A percentile compares a stretch with the other conserved stretches of the same genome.
These are phyloP conservation scores for Erythrophleum ivorense DNA, from an alignment of 331 rosid genomes.

Conservation along the genomic window DNA sequence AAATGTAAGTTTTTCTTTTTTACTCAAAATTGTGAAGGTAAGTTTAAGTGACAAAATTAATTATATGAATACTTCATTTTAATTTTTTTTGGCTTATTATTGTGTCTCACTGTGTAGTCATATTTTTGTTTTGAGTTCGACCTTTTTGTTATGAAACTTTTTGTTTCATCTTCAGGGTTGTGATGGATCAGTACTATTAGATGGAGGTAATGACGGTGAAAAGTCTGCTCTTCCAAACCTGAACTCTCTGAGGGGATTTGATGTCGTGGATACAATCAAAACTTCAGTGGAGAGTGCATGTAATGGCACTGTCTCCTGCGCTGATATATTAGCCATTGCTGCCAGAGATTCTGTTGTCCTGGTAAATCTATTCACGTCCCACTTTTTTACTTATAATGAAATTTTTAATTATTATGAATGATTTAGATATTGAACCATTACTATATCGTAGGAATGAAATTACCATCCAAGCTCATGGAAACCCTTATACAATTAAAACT, in stretches of 20 bases:
- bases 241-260: constrained; percentile 83
- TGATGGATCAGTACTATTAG: constrained; percentile 83
- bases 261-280: constrained; percentile 77
- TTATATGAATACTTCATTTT: too few species aligned
- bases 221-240: constrained; percentile 64
- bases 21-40: background rate
- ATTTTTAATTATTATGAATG: background rate
- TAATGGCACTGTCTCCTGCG: constrained; percentile 80
- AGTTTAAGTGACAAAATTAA: background rate
- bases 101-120: background rate
- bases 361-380: constrained; percentile 38
- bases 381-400: background rate
- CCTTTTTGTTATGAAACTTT: background rate
- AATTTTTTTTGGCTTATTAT: too few species aligned
- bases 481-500: too few species aligned
- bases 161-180: constrained; percentile 64
- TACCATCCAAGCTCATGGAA: too few species aligned
- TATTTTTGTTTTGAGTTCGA: background rate
- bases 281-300: constrained; percentile 75
- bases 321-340: constrained; percentile 79
- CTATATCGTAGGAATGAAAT: background rate
- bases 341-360: constrained; percentile 80
- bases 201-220: constrained; percentile 60
- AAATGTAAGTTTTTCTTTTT: constrained; percentile 53
- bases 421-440: background rate